phyloP scores from a whole-genome alignment of 2,329 filamentous ascomycete genomes.

The Niveomyces coronatus region DNA sequence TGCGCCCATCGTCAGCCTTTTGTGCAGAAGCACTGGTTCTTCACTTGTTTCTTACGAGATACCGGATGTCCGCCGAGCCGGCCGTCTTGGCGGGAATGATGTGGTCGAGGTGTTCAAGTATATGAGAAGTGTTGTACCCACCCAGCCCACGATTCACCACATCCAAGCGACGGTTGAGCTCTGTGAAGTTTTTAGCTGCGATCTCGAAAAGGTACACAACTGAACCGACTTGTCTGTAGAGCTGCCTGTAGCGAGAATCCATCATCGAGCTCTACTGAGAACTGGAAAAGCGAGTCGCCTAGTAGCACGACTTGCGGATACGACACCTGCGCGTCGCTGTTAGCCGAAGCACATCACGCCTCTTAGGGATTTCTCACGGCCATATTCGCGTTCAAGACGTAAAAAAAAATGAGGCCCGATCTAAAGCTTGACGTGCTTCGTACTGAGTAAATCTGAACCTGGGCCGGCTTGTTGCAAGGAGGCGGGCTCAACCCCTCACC shows the following conservation, averaged over 20 bases:
- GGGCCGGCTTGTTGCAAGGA: too few relatives aligned
- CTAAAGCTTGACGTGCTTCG: too few relatives aligned
- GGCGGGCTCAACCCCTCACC: too few relatives aligned
- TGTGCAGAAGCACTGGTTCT: too few relatives aligned
- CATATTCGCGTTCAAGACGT: too few relatives aligned
- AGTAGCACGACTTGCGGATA: slow-evolving; percentile 75
- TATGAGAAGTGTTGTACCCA: slow-evolving; percentile 75
- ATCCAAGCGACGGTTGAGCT: slow-evolving; percentile 56
- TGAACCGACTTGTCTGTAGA: slow-evolving; percentile 58
- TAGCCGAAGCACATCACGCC: neutral
- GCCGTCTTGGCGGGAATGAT: slow-evolving; percentile 59
- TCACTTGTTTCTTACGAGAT: slow-evolving; percentile 46
- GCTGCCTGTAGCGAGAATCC: slow-evolving; percentile 68
- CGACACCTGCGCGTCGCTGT: slow-evolving; percentile 27
- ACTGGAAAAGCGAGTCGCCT: slow-evolving; percentile 81
- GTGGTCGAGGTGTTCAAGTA: slow-evolving; percentile 54
- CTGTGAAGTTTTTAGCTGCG: neutral
- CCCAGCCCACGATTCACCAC: slow-evolving; percentile 81
- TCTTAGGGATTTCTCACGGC: too few relatives aligned
- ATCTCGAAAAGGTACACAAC: too few relatives aligned
- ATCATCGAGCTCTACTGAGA: slow-evolving; percentile 45
- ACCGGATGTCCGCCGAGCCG: slow-evolving; percentile 49
- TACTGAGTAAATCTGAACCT: too few relatives aligned
- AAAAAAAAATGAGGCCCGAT: too few relatives aligned
- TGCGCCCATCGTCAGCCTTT: too few relatives aligned